Base-by-base conservation (phyloP, 306 rosid species). In the Prunus mira region DNA sequence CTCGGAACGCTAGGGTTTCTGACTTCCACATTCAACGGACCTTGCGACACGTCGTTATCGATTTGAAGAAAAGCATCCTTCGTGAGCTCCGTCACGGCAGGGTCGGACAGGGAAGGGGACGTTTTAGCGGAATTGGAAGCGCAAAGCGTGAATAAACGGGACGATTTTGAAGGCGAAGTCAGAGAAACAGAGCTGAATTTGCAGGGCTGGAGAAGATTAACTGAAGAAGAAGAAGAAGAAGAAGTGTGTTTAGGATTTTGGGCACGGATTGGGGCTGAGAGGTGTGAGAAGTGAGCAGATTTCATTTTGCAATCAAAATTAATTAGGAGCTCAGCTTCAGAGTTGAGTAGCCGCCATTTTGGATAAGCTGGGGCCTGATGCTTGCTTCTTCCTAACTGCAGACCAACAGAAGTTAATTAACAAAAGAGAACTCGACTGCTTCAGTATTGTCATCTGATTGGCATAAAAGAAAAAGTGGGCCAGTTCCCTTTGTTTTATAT, bases 1-100 rank as follows among this genome's bases (percentile, higher is more conserved):
- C 66, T 60, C 4, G 84, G 78, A 75, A 79, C 24, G 58, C 77
- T 78, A 18, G 93, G 91, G 83, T 22, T 86, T 71, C 89, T 81
- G 47, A 89, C 68, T 63, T 78, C 86, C 57, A 76, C 82, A 30
- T 65, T 80, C 80, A 82, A 83, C 63, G 57, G 18, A 11, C 78
- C 34, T 5, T 80, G 87, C 47, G 80, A 58, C 22, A 20, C 45
- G 2, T 76, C 85, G n/a, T 84, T 78, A 5, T 55, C 78, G 69
- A 65, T 79, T 5, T 57, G 84, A 65, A 65, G 32, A 60, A 75
- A 15, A 5, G 77, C 1, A 74, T 78, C 80, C 4, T 72, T 38
- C 3, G 83, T 74, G 74, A 54, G 74, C 71, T 61, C 78, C 63
- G 52, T 41, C 28, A 77, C 66, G 2, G 19, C 56, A 18, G 80